Conservation (phyloP, 768 basidiomycete genomes). For the Antrodiella citrinella region DNA sequence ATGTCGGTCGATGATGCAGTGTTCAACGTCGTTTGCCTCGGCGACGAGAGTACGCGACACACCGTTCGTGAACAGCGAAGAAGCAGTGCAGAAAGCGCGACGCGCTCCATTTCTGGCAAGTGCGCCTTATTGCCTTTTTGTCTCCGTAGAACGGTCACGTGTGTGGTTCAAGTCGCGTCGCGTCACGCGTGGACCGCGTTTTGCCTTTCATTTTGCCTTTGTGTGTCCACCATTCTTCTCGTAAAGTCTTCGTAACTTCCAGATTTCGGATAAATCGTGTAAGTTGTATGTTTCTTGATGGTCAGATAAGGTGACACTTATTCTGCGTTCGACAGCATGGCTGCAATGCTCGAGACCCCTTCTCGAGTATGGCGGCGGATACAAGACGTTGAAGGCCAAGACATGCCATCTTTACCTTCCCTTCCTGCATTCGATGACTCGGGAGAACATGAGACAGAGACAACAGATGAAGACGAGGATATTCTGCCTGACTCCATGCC, state of each 20-base stretch:
- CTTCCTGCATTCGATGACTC: slow-evolving; percentile 60
- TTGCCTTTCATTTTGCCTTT: too few relatives aligned
- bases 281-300: too few relatives aligned
- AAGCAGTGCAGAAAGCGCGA: too few relatives aligned
- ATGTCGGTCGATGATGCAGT: not conserved
- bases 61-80: too few relatives aligned
- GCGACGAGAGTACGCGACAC: not conserved
- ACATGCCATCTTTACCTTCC: slow-evolving; percentile 79
- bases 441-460: slow-evolving; percentile 18
- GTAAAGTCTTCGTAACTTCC: too few relatives aligned
- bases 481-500: slow-evolving; percentile 36
- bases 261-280: too few relatives aligned
- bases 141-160: not conserved
- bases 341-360: slow-evolving; percentile 54
- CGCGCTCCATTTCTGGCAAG: not conserved
- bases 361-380: slow-evolving; percentile 82
- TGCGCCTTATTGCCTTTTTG: too few relatives aligned
- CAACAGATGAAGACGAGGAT: slow-evolving; percentile 29
- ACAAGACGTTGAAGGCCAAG: slow-evolving; percentile 61
- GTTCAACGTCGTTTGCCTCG: not conserved
- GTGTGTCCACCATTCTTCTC: too few relatives aligned
- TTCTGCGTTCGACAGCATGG: slow-evolving; percentile 14
- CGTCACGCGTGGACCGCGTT: too few relatives aligned
- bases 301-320: too few relatives aligned
- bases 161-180: not conserved